Evolutionary conservation across 805 yeast genomes (phyloP), one percentile per base, ranked within the genome.

Genomic region (Nakazawaea ishiwadae): DNA sequence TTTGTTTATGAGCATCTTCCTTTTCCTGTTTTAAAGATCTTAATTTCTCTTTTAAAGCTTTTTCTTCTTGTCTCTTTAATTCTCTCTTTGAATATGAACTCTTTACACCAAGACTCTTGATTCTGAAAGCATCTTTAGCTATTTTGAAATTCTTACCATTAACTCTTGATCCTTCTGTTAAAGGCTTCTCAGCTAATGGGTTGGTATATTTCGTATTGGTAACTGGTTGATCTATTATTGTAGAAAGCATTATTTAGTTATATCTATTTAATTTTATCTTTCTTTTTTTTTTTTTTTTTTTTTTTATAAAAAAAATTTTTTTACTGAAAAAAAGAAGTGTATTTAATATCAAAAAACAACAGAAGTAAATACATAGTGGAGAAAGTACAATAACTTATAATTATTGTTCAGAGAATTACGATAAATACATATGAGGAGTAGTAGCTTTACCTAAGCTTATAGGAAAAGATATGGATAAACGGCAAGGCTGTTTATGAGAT

Each of bases 11-110:
- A 43, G 65, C 78, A 14, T 70, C 69, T 50, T 75, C 80, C 61
- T 89, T 88, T 51, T 88, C 97, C 21, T 81, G 83, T 62, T 84
- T 84, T 55, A 91, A 62, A 45, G 77, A 87, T 56, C 75, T 74
- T 44, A 90, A 60, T 55, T 81, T 81, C 35, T 75, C 78, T 58
- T 84, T 87, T 51, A 77, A 67, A 50, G 81, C 84, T 38, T 75
- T 68, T 40, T 83, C 84, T 53, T 80, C 79, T 34, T 74, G 63
- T 54, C 81, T 73, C 53, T 82, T 81, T 51, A 77, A 79, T 51
- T 79, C 75, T 54, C 85, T 81, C 51, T 74, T 68, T 28, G 74
- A 77, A 84, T 86, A 89, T 2, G 82, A 60, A 2, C 75, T 65
- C 44, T 65, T 67, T 3, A 81, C 79, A 4, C 90, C 89, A 29